phyloP scores from a whole-genome alignment of 768 basidiomycete species.

The Boletus sensibilis region DNA sequence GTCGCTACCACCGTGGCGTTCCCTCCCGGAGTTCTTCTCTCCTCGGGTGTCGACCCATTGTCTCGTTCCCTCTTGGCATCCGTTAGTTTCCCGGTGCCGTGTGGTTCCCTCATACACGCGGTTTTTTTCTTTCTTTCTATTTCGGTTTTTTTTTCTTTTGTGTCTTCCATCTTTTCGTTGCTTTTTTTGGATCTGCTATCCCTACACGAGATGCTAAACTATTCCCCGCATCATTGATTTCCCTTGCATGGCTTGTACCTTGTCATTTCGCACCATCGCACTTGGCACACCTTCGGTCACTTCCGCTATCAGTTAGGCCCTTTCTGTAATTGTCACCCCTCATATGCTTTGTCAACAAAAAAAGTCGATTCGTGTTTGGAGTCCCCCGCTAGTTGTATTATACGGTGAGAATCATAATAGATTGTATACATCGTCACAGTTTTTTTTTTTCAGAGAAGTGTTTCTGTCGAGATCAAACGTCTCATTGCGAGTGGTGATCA shows the following conservation, averaged over 20 bases:
- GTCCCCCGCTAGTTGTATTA: constrained; percentile 18
- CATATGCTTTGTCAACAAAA: constrained; percentile 4
- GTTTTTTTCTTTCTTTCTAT: background rate
- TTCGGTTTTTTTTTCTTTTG: background rate
- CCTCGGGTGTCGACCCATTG: background rate
- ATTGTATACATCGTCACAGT: background rate
- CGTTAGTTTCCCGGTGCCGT: constrained; percentile 1
- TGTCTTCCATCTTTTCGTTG: background rate
- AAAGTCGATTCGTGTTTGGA: background rate
- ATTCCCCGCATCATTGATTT: constrained; percentile 21
- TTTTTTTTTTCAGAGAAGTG: background rate
- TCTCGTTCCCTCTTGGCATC: background rate
- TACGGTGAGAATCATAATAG: constrained; percentile 22
- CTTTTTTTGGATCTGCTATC: constrained; percentile 11
- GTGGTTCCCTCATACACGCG: background rate
- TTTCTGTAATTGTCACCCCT: constrained; percentile 9
- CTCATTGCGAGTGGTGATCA: background rate
- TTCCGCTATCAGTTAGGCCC: background rate
- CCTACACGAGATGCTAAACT: constrained; percentile 8
- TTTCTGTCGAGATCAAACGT: constrained; percentile 3
- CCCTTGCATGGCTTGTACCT: constrained; percentile 16
- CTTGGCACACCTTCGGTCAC: background rate
- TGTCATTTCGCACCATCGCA: constrained; percentile 12
- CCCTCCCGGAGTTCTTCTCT: background rate
- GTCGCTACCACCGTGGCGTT: background rate